Percentiles rank a stretch among this genome's conserved stretches.
Evolutionary conservation across 2,329 filamentous ascomycete genomes (phyloP).

Genomic region (Penicillium concentricum): DNA sequence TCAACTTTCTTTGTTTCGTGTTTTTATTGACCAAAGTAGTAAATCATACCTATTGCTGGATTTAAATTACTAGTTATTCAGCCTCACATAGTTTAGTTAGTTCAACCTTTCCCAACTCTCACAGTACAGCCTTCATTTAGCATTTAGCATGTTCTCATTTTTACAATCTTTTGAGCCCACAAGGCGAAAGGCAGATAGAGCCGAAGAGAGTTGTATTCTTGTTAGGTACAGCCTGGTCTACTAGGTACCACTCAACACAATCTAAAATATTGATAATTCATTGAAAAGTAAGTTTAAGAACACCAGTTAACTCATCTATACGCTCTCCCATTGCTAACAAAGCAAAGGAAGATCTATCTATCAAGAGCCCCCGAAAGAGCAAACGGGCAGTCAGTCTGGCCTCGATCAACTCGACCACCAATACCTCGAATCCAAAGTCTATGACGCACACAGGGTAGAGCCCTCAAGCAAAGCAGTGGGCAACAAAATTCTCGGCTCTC

Average conservation of each 20-base stretch:
- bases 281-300: not conserved
- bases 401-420: not conserved
- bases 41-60: not conserved
- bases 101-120: too few species aligned
- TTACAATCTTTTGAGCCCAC: too few species aligned
- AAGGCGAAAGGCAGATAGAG: too few species aligned
- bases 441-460: constrained; percentile 14
- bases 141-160: too few species aligned
- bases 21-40: not conserved
- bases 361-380: not conserved
- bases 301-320: too few species aligned
- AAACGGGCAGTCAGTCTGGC: not conserved
- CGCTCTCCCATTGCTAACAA: too few species aligned
- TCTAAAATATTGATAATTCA: not conserved
- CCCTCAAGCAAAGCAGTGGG: constrained; percentile 16
- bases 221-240: too few species aligned
- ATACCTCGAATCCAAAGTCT: not conserved
- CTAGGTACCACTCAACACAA: too few species aligned
- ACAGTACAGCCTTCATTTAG: not conserved
- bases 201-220: too few species aligned
- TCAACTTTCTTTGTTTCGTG: not conserved
- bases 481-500: constrained; percentile 44
- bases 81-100: too few species aligned
- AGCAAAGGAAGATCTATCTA: not conserved
- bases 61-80: too few species aligned